phyloP scores from a whole-genome alignment of 129 eudicot species.

The Artemisia annua region DNA sequence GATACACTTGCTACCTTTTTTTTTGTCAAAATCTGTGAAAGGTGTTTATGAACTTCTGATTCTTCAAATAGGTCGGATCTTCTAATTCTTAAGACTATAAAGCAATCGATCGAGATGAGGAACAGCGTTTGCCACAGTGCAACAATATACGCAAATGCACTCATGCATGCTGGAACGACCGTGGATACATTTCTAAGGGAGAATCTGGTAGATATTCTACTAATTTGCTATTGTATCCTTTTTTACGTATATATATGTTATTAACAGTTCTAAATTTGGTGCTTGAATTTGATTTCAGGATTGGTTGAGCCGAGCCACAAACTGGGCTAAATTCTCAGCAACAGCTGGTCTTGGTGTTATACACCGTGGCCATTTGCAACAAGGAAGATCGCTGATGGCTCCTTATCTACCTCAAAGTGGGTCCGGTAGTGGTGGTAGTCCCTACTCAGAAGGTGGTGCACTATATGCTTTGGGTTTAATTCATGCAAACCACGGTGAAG shows the following conservation, averaged over 20 bases:
- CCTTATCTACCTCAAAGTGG: conserved; percentile 97
- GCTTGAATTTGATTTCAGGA: conserved; percentile 49
- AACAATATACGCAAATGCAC: conserved; percentile 90
- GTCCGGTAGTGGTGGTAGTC: conserved; percentile 92
- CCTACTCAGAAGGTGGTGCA: conserved; percentile 98
- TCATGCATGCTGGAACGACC: conserved; percentile 99
- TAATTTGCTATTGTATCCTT: not conserved
- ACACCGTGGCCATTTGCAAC: conserved; percentile 90
- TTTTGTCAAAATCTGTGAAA: not conserved
- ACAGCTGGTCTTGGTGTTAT: conserved; percentile 97
- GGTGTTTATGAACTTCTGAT: conserved; percentile 4
- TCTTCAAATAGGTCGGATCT: conserved; percentile 75
- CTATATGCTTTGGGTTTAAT: conserved; percentile 90
- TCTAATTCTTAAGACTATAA: conserved; percentile 89
- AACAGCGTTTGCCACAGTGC: conserved; percentile 99
- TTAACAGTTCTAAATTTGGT: not conserved
- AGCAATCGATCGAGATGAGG: conserved; percentile 97
- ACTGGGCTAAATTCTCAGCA: conserved; percentile 98
- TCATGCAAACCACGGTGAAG: conserved; percentile 99
- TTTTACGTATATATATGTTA: not conserved
- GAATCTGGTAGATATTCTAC: conserved; percentile 64
- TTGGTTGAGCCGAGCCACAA: conserved; percentile 98
- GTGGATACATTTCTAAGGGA: conserved; percentile 95
- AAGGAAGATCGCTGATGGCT: conserved; percentile 98
- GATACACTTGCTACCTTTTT: not conserved